Base-by-base conservation (phyloP, 1,139 yeast species). In the Zygosaccharomyces pseudobailii region DNA sequence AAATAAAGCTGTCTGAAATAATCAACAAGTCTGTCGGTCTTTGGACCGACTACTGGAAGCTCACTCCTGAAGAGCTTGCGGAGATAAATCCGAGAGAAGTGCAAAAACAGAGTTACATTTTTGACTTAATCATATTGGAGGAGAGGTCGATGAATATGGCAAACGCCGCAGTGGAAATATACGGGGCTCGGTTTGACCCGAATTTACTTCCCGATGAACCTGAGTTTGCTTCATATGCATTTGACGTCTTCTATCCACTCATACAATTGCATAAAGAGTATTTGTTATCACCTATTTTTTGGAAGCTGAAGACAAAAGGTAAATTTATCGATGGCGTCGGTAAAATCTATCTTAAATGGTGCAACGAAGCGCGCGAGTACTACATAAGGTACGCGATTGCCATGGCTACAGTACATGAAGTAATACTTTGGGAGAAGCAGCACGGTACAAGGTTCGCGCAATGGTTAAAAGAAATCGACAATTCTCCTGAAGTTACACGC, bases 21-120 rank as follows among this genome's bases (percentile, higher is more conserved):
- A 61, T 61, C 20, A 57, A 62, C 35, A 63, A 61, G 46, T 52
- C 64, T 36, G 52, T 66, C 6, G 71, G 71, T 4, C 84, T 84
- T 56, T 87, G 95, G 95, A 82, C 86, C 0, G 75, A 81, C 9
- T 87, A 81, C 60, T 87, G 94, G 90, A 75, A 79, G 45, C 57
- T 86, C 24, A 72, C 82, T 0, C 76, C 78, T 3, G 81, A 77
- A 19, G 84, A 80, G 43, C 61, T 85, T 31, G 68, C 73, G 9
- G 77, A 73, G 33, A 70, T 82, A 9, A 84, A 79, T 48, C 78
- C 77, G 25, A 69, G 69, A 8, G 78, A 80, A 43, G 72, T 84
- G 8, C 81, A 80, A 58, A 74, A 83, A 34, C 96, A 88, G 62
- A 84, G 87, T 45, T 80, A 83, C 43, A 77, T 87, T 5, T 90